A percentile compares a stretch with the other conserved stretches of the same genome.
Conservation (phyloP, 2,329 filamentous ascomycete genomes). For the Alternaria infectoria region DNA sequence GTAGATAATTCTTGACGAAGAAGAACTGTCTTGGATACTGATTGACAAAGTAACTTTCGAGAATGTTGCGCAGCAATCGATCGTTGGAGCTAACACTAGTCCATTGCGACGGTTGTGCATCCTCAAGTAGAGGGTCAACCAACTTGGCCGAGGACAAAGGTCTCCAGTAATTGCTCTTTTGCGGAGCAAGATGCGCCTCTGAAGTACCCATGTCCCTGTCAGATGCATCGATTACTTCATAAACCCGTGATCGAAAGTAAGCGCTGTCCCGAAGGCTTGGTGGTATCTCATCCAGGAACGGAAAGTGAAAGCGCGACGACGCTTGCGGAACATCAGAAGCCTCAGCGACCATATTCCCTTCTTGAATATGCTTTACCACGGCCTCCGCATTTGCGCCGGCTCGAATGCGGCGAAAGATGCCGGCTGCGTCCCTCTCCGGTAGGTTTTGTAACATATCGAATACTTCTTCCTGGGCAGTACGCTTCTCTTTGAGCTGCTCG, state of each 20-base stretch:
- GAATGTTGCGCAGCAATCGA: slow-evolving; percentile 17
- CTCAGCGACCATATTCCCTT: slow-evolving; percentile 18
- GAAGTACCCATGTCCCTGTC: neutral
- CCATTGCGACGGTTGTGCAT: slow-evolving; percentile 22
- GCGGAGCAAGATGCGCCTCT: neutral
- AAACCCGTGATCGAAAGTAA: slow-evolving; percentile 16
- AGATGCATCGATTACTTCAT: slow-evolving; percentile 6
- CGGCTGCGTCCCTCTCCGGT: slow-evolving; percentile 16
- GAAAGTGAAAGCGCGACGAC: slow-evolving; percentile 21
- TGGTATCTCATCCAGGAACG: slow-evolving; percentile 14
- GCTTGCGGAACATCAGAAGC: slow-evolving; percentile 18
- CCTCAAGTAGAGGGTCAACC: slow-evolving; percentile 19
- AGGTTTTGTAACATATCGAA: slow-evolving; percentile 12
- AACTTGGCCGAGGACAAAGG: slow-evolving; percentile 23
- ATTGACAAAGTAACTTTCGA: slow-evolving; percentile 17
- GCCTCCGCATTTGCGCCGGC: slow-evolving; percentile 16
- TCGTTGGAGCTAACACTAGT: slow-evolving; percentile 25
- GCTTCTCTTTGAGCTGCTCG: slow-evolving; percentile 7
- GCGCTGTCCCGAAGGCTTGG: slow-evolving; percentile 6
- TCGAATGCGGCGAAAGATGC: slow-evolving; percentile 20
- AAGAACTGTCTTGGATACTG: slow-evolving; percentile 16
- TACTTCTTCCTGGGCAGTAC: slow-evolving; percentile 17
- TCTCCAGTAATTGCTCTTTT: slow-evolving; percentile 18
- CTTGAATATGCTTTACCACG: slow-evolving; percentile 16
- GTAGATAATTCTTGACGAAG: slow-evolving; percentile 26